Evolutionary conservation across 1,284 basidiomycete genomes (phyloP).

Genomic region (Sanghuangporus weigelae): DNA sequence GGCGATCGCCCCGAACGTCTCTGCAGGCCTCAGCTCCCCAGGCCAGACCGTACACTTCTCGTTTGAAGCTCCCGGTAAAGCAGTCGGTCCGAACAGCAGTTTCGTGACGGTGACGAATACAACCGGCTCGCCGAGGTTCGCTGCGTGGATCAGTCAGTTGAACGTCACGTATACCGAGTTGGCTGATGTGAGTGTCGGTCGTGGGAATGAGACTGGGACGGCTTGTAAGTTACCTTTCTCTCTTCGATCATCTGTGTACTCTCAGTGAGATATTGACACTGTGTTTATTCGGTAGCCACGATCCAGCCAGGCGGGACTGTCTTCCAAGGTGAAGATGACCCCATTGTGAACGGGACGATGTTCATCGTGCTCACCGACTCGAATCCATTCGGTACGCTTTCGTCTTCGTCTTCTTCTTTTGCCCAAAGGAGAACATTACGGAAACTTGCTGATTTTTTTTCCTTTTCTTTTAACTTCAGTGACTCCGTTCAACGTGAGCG

Average conservation of each 20-base stretch:
- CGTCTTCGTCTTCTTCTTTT: neutral
- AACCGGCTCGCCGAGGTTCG: conserved; percentile 30
- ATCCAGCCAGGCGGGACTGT: conserved; percentile 44
- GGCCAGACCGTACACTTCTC: conserved; percentile 44
- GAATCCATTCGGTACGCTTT: conserved; percentile 29
- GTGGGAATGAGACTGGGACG: conserved; percentile 29
- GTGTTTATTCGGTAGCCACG: conserved; percentile 34
- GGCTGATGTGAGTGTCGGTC: conserved; percentile 28
- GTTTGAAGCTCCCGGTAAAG: conserved; percentile 55
- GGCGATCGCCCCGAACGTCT: conserved; percentile 47
- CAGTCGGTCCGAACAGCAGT: conserved; percentile 43
- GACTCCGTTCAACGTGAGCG: conserved; percentile 54
- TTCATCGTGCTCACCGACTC: conserved; percentile 53
- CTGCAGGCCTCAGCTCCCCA: conserved; percentile 39
- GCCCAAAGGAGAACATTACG: neutral
- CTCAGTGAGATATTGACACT: neutral
- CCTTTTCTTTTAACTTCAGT: conserved; percentile 25
- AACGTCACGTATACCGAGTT: conserved; percentile 60
- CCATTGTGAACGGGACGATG: conserved; percentile 47
- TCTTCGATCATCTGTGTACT: neutral
- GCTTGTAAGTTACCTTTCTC: conserved; percentile 22
- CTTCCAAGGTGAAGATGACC: conserved; percentile 30
- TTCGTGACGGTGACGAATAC: conserved; percentile 49
- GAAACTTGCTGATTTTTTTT: too few species aligned
- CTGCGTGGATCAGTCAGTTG: conserved; percentile 54